phyloP scores from a whole-genome alignment of 129 eudicot species.

The Kitagawia praeruptora region DNA sequence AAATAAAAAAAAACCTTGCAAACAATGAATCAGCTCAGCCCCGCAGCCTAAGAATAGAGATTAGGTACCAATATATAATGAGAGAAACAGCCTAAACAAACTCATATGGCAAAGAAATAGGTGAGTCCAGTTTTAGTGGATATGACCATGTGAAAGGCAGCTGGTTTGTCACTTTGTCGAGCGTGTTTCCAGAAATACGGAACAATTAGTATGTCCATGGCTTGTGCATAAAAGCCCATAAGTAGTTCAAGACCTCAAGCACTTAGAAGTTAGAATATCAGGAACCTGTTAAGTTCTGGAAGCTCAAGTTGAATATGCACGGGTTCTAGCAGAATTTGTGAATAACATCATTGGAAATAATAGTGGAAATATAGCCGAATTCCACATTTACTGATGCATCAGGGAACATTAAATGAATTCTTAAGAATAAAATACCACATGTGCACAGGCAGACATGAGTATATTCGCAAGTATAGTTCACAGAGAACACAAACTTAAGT shows the following conservation, averaged over 20 bases:
- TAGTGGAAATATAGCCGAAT: background rate
- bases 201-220: background rate
- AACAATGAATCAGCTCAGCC: background rate
- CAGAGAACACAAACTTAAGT: background rate
- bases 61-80: background rate
- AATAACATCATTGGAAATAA: background rate
- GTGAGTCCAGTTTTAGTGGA: background rate
- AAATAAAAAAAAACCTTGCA: background rate
- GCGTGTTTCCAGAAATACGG: background rate
- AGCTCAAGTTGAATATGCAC: background rate
- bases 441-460: background rate
- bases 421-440: background rate
- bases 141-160: background rate
- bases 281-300: background rate
- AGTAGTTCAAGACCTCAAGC: background rate
- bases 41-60: background rate
- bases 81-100: background rate
- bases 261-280: background rate
- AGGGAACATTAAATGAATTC: background rate
- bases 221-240: background rate
- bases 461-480: background rate
- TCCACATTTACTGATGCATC: background rate
- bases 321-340: background rate
- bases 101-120: background rate
- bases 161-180: background rate